Percentiles rank a stretch among this genome's conserved stretches.
phyloP scores from a whole-genome alignment of 2,329 filamentous ascomycete genomes.

The Paraconiothyrium brasiliense region DNA sequence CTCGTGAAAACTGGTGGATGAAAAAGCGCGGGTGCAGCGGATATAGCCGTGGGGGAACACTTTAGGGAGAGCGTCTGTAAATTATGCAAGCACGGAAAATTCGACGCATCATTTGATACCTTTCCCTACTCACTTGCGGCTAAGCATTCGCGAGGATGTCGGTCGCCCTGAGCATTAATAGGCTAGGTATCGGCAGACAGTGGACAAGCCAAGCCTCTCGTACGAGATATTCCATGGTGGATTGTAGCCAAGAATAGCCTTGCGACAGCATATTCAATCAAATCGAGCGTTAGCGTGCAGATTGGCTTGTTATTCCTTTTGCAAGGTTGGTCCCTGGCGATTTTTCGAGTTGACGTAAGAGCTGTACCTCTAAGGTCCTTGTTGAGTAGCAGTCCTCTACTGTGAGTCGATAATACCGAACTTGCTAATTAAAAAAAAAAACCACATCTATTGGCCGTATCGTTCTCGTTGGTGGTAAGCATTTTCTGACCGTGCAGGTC shows the following conservation, averaged over 20 bases:
- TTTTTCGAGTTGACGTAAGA: too few relatives aligned
- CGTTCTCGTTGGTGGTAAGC: background rate
- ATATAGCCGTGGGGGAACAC: too few relatives aligned
- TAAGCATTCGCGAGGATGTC: background rate
- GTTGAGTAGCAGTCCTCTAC: background rate
- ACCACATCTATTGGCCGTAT: background rate
- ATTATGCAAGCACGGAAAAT: too few relatives aligned
- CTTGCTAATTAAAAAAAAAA: background rate
- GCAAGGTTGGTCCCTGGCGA: too few relatives aligned
- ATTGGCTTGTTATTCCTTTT: too few relatives aligned
- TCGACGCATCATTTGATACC: too few relatives aligned
- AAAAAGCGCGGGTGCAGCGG: too few relatives aligned
- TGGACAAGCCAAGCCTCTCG: background rate
- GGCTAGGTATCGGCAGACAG: background rate
- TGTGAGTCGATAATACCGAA: background rate
- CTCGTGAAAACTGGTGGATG: too few relatives aligned
- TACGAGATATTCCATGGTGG: background rate
- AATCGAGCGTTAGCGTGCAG: too few relatives aligned
- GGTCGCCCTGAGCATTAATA: background rate
- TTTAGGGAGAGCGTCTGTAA: too few relatives aligned
- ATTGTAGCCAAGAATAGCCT: background rate
- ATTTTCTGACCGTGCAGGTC: slow-evolving; percentile 10
- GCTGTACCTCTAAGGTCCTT: background rate
- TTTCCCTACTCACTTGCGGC: too few relatives aligned
- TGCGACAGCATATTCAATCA: background rate